phyloP scores from a whole-genome alignment of 129 eudicot genomes.

The Saussurea involucrata region DNA sequence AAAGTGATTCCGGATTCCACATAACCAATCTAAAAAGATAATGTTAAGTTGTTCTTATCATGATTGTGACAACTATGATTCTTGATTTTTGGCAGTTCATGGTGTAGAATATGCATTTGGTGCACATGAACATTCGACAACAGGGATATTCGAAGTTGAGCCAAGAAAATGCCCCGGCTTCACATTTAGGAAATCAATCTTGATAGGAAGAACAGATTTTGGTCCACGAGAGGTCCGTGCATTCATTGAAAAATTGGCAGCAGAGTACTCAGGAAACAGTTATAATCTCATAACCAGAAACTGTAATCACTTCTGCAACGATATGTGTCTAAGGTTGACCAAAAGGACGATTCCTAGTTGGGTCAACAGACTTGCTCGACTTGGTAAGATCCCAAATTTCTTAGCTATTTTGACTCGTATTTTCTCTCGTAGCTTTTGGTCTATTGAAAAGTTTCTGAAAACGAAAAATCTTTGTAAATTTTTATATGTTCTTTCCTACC shows the following conservation, averaged over 20 bases:
- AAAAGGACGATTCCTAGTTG: conserved; percentile 82
- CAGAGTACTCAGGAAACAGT: conserved; percentile 65
- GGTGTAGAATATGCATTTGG: conserved; percentile 93
- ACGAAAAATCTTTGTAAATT: neutral
- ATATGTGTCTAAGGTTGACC: conserved; percentile 61
- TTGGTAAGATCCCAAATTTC: conserved; percentile 52
- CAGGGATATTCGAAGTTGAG: conserved; percentile 92
- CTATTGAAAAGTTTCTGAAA: neutral
- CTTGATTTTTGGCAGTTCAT: conserved; percentile 53
- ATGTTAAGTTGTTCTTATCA: neutral
- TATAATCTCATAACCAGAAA: conserved; percentile 82
- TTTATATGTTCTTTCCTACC: neutral
- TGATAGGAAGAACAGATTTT: conserved; percentile 84
- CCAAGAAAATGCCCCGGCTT: conserved; percentile 92
- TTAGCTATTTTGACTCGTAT: neutral
- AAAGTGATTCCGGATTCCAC: too few relatives aligned
- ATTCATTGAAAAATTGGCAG: conserved; percentile 69
- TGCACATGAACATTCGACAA: conserved; percentile 80
- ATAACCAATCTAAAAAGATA: neutral
- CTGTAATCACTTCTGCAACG: conserved; percentile 93
- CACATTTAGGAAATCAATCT: conserved; percentile 75
- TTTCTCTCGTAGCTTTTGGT: neutral
- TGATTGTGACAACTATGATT: conserved; percentile 18
- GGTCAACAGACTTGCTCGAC: conserved; percentile 90
- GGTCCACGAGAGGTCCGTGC: conserved; percentile 65